Evolutionary conservation across 1,284 basidiomycete species (phyloP).

Genomic region (Ceraceosorus guamensis): DNA sequence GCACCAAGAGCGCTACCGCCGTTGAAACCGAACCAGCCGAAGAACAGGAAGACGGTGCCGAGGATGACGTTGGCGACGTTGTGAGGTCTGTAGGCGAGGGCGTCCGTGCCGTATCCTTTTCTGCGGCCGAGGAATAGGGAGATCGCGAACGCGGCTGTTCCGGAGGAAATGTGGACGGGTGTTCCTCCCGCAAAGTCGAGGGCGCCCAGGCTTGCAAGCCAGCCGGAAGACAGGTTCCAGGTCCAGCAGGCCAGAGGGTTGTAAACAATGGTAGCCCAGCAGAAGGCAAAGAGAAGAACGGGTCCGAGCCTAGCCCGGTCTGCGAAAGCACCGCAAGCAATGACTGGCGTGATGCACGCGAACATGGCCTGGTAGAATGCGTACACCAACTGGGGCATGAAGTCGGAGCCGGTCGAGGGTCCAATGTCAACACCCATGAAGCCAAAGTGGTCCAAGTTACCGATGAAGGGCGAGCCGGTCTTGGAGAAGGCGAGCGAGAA

Average conservation of each 20-base stretch:
- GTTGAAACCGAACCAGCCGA: constrained; percentile 93
- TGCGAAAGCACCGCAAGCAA: constrained; percentile 83
- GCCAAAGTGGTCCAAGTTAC: constrained; percentile 64
- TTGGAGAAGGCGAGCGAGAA: constrained; percentile 52
- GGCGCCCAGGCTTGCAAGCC: constrained; percentile 78
- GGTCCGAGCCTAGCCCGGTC: constrained; percentile 84
- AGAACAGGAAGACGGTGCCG: constrained; percentile 82
- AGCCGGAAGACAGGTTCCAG: constrained; percentile 66
- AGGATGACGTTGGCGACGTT: constrained; percentile 83
- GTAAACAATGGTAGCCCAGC: constrained; percentile 89
- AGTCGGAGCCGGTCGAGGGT: constrained; percentile 55
- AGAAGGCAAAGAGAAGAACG: constrained; percentile 76
- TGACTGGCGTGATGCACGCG: constrained; percentile 59
- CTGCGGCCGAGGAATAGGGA: constrained; percentile 85
- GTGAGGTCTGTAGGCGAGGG: constrained; percentile 82
- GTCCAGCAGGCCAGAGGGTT: constrained; percentile 47
- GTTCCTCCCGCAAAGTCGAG: constrained; percentile 80
- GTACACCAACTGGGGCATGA: constrained; percentile 71
- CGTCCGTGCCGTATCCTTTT: constrained; percentile 77
- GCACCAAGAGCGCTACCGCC: constrained; percentile 81
- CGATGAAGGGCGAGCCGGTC: constrained; percentile 51
- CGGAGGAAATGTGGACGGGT: constrained; percentile 86
- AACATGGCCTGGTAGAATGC: constrained; percentile 80
- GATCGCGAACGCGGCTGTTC: constrained; percentile 76
- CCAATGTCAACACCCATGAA: constrained; percentile 71